Evolutionary conservation across 306 rosid species (phyloP).

Genomic region (Luffa acutangula): DNA sequence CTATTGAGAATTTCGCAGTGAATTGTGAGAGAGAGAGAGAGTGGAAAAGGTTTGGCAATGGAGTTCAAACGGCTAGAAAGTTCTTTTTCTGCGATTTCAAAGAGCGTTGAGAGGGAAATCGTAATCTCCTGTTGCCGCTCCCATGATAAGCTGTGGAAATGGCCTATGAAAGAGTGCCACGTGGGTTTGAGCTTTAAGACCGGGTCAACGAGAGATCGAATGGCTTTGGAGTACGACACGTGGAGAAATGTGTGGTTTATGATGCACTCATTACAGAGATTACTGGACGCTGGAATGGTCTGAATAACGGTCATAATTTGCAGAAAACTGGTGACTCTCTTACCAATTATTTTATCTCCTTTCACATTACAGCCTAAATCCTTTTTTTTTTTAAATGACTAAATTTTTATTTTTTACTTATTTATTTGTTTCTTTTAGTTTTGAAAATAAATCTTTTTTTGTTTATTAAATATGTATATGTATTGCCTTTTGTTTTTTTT

Average conservation of each 20-base stretch:
- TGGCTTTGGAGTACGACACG: not conserved
- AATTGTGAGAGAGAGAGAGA: not conserved
- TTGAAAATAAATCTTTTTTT: too few species aligned
- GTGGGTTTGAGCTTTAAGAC: not conserved
- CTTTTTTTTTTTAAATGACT: not conserved
- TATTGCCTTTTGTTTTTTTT: too few species aligned
- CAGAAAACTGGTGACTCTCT: not conserved
- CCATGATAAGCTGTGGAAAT: not conserved
- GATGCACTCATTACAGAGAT: not conserved
- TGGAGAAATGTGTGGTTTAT: not conserved
- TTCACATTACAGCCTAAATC: not conserved
- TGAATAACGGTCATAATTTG: constrained; percentile 9
- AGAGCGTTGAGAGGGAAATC: constrained; percentile 2
- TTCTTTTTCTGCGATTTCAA: not conserved
- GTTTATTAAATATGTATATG: too few species aligned
- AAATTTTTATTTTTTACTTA: too few species aligned
- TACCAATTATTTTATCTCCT: not conserved
- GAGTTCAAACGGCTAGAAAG: constrained; percentile 42
- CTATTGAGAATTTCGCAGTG: not conserved
- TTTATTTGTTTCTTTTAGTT: too few species aligned
- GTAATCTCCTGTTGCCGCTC: not conserved
- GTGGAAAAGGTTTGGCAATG: not conserved
- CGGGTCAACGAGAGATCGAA: not conserved
- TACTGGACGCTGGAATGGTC: not conserved
- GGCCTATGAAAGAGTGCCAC: not conserved